Conservation (phyloP, 1,284 basidiomycete species). For the Ceraceosorus guamensis region DNA sequence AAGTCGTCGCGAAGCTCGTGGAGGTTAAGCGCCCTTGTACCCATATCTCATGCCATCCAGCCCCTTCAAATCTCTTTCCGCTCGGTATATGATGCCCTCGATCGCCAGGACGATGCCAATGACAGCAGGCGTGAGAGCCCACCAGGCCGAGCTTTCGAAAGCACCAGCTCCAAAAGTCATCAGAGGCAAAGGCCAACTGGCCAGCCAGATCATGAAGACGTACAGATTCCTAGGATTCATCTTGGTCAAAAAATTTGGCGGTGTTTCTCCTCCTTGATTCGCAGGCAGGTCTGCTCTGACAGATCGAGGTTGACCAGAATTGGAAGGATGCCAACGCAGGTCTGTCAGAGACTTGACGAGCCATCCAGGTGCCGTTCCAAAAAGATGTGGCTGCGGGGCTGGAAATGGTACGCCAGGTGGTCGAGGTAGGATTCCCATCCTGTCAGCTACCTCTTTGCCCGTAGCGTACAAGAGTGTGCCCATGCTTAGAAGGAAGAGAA, state of each 20-base stretch:
- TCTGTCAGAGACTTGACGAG: slow-evolving; percentile 36
- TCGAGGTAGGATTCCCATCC: slow-evolving; percentile 20
- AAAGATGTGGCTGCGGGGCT: slow-evolving; percentile 39
- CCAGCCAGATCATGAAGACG: slow-evolving; percentile 33
- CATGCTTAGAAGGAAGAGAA: slow-evolving; percentile 28
- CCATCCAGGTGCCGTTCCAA: slow-evolving; percentile 41
- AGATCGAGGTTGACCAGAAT: slow-evolving; percentile 13
- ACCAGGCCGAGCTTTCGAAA: slow-evolving; percentile 44
- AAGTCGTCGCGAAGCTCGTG: background rate
- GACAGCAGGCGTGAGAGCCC: slow-evolving; percentile 30
- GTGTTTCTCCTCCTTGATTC: slow-evolving; percentile 7
- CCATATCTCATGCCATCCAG: slow-evolving; percentile 38
- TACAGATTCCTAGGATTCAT: slow-evolving; percentile 35
- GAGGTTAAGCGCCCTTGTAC: slow-evolving; percentile 44
- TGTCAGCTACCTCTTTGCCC: slow-evolving; percentile 22
- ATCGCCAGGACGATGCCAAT: slow-evolving; percentile 19
- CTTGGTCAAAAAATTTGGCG: slow-evolving; percentile 14
- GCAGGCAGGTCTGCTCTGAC: slow-evolving; percentile 18
- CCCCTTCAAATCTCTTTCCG: slow-evolving; percentile 31
- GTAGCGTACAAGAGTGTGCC: slow-evolving; percentile 27
- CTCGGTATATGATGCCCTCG: slow-evolving; percentile 34
- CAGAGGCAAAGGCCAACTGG: slow-evolving; percentile 31
- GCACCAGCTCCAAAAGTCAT: slow-evolving; percentile 45
- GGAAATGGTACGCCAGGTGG: slow-evolving; percentile 19
- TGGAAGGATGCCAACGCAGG: slow-evolving; percentile 22